Percentiles rank a stretch among this genome's conserved stretches.
Evolutionary conservation across 805 yeast species (phyloP).

Genomic region (Priceomyces carsonii): DNA sequence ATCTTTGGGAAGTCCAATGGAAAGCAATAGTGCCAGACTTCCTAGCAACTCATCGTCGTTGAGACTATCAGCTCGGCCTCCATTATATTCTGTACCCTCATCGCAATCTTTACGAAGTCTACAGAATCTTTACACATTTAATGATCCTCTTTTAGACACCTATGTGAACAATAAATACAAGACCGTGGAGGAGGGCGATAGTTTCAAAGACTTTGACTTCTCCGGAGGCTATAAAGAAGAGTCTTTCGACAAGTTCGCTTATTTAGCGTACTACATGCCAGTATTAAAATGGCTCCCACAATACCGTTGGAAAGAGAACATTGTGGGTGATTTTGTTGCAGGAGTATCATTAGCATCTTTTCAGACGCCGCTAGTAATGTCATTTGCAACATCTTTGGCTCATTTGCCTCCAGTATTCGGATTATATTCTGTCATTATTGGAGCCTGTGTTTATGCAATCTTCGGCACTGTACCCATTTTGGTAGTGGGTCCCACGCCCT

Average conservation of each 20-base stretch:
- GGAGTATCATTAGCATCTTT: slow-evolving; percentile 34
- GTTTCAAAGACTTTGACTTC: slow-evolving; percentile 2
- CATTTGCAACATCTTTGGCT: slow-evolving; percentile 81
- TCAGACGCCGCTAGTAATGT: slow-evolving; percentile 50
- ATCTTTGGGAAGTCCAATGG: too few species aligned
- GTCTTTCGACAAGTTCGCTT: slow-evolving; percentile 23
- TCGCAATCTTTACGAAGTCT: slow-evolving; percentile 22
- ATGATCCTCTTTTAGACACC: slow-evolving; percentile 18
- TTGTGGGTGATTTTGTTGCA: slow-evolving; percentile 32
- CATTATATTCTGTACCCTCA: slow-evolving; percentile 28
- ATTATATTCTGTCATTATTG: slow-evolving; percentile 69
- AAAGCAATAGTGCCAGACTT: too few species aligned
- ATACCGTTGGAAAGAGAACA: slow-evolving; percentile 13
- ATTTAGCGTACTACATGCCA: slow-evolving; percentile 33
- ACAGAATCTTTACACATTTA: slow-evolving; percentile 14
- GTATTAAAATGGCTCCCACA: slow-evolving; percentile 32
- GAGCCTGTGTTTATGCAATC: slow-evolving; percentile 75
- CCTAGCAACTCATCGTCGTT: too few species aligned
- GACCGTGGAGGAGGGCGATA: neutral
- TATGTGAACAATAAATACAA: slow-evolving; percentile 7
- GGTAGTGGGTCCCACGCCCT: slow-evolving; percentile 92
- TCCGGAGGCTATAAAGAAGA: slow-evolving; percentile 10
- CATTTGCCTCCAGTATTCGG: slow-evolving; percentile 84
- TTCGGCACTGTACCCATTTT: slow-evolving; percentile 86
- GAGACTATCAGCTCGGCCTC: too few species aligned